Evolutionary conservation across 176 grass and related monocot species (phyloP).

Genomic region (Avena atlantica): DNA sequence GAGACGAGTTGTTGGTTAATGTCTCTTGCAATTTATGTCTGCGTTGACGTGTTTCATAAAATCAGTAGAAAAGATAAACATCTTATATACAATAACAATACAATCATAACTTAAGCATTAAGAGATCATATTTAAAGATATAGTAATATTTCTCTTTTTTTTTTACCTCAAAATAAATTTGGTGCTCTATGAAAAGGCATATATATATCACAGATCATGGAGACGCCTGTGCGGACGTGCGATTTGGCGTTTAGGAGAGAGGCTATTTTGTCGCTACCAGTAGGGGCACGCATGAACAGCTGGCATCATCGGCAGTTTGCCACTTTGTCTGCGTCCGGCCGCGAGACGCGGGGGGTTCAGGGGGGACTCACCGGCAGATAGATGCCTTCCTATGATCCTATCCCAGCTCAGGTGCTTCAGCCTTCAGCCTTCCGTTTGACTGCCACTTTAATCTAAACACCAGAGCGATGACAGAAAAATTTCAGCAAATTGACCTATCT

Average conservation of each 20-base stretch:
- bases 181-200: background rate
- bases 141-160: background rate
- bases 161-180: background rate
- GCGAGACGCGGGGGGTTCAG: background rate
- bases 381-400: background rate
- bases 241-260: slow-evolving; percentile 22
- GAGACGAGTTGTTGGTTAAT: no score
- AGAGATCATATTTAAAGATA: background rate
- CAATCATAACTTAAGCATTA: no score
- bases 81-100: no score
- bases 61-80: no score
- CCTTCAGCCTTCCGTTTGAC: background rate
- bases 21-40: no score
- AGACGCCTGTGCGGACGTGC: background rate
- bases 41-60: no score
- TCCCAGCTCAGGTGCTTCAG: background rate
- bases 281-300: background rate
- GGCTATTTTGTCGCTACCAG: slow-evolving; percentile 4
- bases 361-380: background rate
- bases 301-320: background rate
- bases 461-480: no score
- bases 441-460: background rate
- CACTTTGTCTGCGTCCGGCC: background rate
- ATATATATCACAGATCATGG: background rate
- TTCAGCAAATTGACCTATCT: no score